Evolutionary conservation across 805 yeast species (phyloP).

Genomic region (Yamadazyma paraphyllophila): DNA sequence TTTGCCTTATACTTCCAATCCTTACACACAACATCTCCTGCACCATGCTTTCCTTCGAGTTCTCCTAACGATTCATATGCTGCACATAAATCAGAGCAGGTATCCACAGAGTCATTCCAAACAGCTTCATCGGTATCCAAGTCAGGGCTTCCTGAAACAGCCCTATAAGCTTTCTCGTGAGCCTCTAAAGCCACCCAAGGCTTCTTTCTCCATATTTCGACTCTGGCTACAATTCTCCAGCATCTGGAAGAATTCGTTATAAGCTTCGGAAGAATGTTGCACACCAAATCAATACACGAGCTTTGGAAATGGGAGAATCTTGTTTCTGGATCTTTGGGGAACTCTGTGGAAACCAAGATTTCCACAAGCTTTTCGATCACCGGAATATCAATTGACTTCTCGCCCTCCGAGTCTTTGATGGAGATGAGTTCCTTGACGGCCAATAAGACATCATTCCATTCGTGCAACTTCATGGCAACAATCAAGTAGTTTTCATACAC

Average conservation of each 20-base stretch:
- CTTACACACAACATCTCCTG: slow-evolving; percentile 81
- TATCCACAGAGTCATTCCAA: slow-evolving; percentile 79
- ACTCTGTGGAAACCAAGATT: slow-evolving; percentile 53
- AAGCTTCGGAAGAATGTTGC: slow-evolving; percentile 63
- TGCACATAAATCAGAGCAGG: slow-evolving; percentile 74
- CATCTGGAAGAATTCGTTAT: slow-evolving; percentile 65
- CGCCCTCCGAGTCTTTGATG: slow-evolving; percentile 54
- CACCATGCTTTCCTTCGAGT: slow-evolving; percentile 71
- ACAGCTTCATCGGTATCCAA: slow-evolving; percentile 55
- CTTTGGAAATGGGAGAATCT: slow-evolving; percentile 61
- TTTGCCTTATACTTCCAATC: slow-evolving; percentile 90
- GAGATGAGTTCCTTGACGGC: slow-evolving; percentile 68
- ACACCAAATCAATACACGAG: slow-evolving; percentile 68
- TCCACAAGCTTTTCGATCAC: slow-evolving; percentile 73
- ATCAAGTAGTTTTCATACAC: slow-evolving; percentile 84
- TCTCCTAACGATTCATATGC: slow-evolving; percentile 91
- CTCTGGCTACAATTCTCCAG: slow-evolving; percentile 84
- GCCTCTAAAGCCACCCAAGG: slow-evolving; percentile 89
- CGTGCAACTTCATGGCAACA: slow-evolving; percentile 77
- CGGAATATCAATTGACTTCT: slow-evolving; percentile 68
- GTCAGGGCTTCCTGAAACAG: slow-evolving; percentile 62
- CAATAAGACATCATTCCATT: slow-evolving; percentile 83
- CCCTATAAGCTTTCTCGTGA: slow-evolving; percentile 83
- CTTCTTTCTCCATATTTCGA: slow-evolving; percentile 78
- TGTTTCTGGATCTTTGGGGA: slow-evolving; percentile 36